Percentiles rank a stretch among this genome's conserved stretches.
Evolutionary conservation across 192 early-diverging fungal species (phyloP).

Genomic region (Glomus cerebriforme): DNA sequence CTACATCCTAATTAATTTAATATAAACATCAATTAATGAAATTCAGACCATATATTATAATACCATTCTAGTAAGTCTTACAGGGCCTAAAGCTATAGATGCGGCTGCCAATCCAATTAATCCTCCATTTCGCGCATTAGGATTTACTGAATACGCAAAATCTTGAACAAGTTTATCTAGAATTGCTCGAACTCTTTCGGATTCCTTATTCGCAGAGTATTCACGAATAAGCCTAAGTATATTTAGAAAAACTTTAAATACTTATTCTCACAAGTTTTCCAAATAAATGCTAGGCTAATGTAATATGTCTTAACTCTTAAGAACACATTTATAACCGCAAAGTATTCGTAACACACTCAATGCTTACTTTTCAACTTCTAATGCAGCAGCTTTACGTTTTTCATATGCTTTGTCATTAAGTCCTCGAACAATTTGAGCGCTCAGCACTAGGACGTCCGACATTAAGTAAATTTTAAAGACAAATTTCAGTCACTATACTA

Average conservation of each 20-base stretch:
- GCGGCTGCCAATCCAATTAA: slow-evolving; percentile 89
- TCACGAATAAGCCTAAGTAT: slow-evolving; percentile 63
- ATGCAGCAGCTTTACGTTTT: slow-evolving; percentile 87
- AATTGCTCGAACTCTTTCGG: slow-evolving; percentile 65
- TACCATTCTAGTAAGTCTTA: slow-evolving; percentile 36
- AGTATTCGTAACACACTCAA: background rate
- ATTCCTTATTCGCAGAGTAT: slow-evolving; percentile 55
- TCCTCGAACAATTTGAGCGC: slow-evolving; percentile 65
- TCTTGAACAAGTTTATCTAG: slow-evolving; percentile 81
- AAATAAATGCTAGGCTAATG: no score
- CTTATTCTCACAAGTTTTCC: no score
- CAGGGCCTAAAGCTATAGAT: slow-evolving; percentile 83
- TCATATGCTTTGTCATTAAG: slow-evolving; percentile 92
- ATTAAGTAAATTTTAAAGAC: background rate
- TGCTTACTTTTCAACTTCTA: slow-evolving; percentile 83
- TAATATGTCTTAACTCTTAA: no score
- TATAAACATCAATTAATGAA: background rate
- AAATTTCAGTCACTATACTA: background rate
- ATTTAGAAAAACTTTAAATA: background rate
- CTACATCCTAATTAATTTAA: slow-evolving; percentile 48
- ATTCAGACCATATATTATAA: background rate
- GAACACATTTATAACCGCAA: background rate
- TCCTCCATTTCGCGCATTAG: slow-evolving; percentile 90
- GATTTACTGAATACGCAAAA: slow-evolving; percentile 84
- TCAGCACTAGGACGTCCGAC: slow-evolving; percentile 30